Conservation (phyloP, 73 alveolate species). For the Symbiodinium pilosum region DNA sequence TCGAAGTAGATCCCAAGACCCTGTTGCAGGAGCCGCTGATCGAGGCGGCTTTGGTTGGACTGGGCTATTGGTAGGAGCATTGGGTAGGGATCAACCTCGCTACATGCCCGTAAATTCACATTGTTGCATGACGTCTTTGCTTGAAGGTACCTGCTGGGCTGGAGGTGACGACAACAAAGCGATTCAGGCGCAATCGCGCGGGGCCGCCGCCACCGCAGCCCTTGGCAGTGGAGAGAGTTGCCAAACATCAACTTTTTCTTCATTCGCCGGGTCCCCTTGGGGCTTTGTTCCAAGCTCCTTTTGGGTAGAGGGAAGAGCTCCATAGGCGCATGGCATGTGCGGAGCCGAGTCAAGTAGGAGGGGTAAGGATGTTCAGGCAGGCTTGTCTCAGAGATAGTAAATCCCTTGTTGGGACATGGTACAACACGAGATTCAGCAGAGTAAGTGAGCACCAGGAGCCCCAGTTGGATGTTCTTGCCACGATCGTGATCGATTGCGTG, state of each 20-base stretch:
- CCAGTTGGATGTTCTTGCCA: slow-evolving; percentile 78
- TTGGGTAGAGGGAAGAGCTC: no score
- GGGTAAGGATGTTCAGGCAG: no score
- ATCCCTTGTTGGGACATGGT: no score
- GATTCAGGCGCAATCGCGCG: neutral
- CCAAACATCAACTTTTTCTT: no score
- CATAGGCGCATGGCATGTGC: no score
- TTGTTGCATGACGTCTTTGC: neutral
- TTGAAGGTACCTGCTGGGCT: slow-evolving; percentile 17
- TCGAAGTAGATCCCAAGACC: slow-evolving; percentile 21
- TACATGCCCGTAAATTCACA: neutral
- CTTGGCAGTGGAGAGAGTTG: slow-evolving; percentile 32
- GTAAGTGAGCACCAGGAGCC: slow-evolving; percentile 23
- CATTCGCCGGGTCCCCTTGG: no score
- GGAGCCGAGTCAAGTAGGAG: no score
- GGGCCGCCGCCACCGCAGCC: slow-evolving; percentile 47
- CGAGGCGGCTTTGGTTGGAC: neutral
- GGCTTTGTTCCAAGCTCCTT: no score
- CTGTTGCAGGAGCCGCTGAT: neutral
- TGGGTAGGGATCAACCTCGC: neutral
- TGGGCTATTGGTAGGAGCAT: neutral
- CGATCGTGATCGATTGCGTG: slow-evolving; percentile 73
- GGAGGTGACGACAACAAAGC: slow-evolving; percentile 22
- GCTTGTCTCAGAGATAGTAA: no score
- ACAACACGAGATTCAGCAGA: no score